These are phyloP conservation scores for Blepharisma undulans DNA, from an alignment of 169 alveolate species.

Conservation along the genomic window DNA sequence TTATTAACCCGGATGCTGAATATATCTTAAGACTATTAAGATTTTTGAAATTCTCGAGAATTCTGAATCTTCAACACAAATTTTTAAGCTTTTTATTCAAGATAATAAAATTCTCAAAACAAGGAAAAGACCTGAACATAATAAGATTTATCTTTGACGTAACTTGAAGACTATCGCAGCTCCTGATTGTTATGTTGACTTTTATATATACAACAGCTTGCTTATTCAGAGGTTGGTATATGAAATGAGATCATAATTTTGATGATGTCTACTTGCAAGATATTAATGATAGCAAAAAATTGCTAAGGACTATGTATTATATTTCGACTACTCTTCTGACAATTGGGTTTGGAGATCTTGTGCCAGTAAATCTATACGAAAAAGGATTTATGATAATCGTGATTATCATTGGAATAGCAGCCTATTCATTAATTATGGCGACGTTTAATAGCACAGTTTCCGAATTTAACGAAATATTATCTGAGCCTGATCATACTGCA, in stretches of 20 bases:
- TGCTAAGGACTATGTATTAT: not conserved
- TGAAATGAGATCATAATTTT: not conserved
- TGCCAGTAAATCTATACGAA: slow-evolving; percentile 27
- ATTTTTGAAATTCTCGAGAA: not conserved
- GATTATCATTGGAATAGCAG: slow-evolving; percentile 9
- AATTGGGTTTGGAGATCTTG: slow-evolving; percentile 32
- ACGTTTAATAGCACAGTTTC: slow-evolving; percentile 22
- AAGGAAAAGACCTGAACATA: not conserved
- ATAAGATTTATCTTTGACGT: not conserved
- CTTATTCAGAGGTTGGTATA: not conserved
- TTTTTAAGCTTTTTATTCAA: not conserved
- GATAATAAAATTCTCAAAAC: not conserved
- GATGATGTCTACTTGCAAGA: not conserved
- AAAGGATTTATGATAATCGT: not conserved
- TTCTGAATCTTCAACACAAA: not conserved
- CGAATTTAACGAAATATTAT: not conserved
- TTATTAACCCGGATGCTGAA: not conserved
- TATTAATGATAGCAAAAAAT: too few relatives aligned
- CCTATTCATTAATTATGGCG: not conserved
- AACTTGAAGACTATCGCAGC: not conserved
- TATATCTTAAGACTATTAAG: not conserved
- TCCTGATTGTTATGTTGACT: not conserved
- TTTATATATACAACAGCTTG: not conserved
- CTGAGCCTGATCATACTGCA: not conserved
- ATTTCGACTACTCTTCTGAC: slow-evolving; percentile 31